Evolutionary conservation across 2,329 filamentous ascomycete genomes (phyloP), one percentile per base, ranked within the genome.

Genomic region (Lecanicillium sp.): DNA sequence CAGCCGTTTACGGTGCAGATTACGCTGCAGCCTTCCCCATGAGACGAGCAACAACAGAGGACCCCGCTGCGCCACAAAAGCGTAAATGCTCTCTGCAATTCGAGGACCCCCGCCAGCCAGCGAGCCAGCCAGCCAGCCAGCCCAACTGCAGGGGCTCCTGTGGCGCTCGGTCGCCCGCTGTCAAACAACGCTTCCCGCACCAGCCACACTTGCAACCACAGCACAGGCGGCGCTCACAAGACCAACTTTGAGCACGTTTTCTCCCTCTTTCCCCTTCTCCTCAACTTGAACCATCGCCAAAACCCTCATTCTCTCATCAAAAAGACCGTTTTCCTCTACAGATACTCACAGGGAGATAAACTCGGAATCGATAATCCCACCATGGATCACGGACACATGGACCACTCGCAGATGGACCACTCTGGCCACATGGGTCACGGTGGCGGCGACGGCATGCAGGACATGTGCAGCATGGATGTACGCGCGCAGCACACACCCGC

Each of bases 381-480:
- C 44, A 41, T 48, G 44, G 44, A 48, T 24, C n/a, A n/a, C n/a
- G n/a, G n/a, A n/a, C n/a, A n/a, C n/a, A n/a, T 68, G 64, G 64
- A 70, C 47, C 71, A 74, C 60, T 61, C 62, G 40, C 59, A 63
- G 19, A 74, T 75, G 71, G 70, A 69, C 52, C 72, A 74, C 58
- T 54, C 58, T 15, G 59, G 65, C 50, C 61, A 61, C 32, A 73
- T 72, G 70, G 67, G 55, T 48, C 62, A 67, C 55, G 54, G 60
- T 52, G 69, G 67, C 53, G 70, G 74, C 61, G 64, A 79, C 59
- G 75, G 74, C 63, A 82, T 80, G 75, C 73, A 73, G 47, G 69
- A 70, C 56, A 81, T 83, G 74, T 96, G 90, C 78, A 90, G 75
- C 68, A 96, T 96, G 89, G 95, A 90, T 68, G 90, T 91, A 71